phyloP scores from a whole-genome alignment of 1,284 basidiomycete genomes.

The Melampsora medusae region DNA sequence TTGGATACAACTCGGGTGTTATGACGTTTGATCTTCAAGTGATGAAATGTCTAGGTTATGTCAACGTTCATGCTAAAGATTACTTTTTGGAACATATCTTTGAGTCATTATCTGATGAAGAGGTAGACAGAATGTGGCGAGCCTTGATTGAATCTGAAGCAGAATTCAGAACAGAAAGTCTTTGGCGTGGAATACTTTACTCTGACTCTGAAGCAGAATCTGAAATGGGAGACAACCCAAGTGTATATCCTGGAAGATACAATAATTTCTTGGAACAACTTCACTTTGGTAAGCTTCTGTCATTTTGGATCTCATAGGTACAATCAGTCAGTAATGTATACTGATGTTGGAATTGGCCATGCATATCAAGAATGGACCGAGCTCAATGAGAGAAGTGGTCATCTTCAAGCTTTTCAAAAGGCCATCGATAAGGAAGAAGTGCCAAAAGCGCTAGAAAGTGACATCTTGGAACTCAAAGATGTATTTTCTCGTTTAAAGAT shows the following conservation, averaged over 20 bases:
- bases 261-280: slow-evolving; percentile 9
- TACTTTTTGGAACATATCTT: slow-evolving; percentile 3
- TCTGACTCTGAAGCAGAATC: not conserved
- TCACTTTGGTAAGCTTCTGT: slow-evolving; percentile 6
- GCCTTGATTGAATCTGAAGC: not conserved
- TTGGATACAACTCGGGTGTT: not conserved
- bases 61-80: not conserved
- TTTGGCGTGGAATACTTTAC: too few species aligned
- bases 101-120: not conserved
- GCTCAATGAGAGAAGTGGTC: not conserved
- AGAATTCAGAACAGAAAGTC: not conserved
- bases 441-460: not conserved
- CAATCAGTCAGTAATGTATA: too few species aligned
- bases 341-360: too few species aligned
- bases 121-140: not conserved
- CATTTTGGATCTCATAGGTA: too few species aligned
- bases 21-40: not conserved
- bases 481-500: not conserved
- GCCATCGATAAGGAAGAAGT: not conserved
- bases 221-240: not conserved
- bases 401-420: not conserved
- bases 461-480: not conserved
- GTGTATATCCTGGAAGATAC: not conserved
- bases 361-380: not conserved
- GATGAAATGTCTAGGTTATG: not conserved